phyloP scores from a whole-genome alignment of 306 rosid genomes.

The Geum urbanum region DNA sequence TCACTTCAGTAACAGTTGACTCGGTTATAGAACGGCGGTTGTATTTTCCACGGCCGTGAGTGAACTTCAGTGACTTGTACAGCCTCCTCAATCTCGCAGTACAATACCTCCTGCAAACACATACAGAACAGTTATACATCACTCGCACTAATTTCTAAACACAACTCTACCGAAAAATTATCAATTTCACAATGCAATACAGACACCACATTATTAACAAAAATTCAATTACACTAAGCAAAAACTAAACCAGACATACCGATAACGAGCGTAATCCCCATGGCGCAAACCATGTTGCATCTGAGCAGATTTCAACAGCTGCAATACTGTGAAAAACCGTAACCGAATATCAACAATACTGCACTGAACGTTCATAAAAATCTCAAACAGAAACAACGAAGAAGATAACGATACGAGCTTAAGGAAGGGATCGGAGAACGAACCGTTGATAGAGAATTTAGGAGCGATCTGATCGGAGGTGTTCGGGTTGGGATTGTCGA shows the following conservation, averaged over 20 bases:
- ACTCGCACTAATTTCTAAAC: not conserved
- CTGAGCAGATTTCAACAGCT: conserved; percentile 91
- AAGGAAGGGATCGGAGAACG: conserved; percentile 19
- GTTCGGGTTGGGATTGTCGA: conserved; percentile 52
- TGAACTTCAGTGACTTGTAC: conserved; percentile 87
- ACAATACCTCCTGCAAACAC: conserved; percentile 73
- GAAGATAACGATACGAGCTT: not conserved
- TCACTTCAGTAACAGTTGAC: conserved; percentile 77
- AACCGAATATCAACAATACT: not conserved
- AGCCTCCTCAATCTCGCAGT: conserved; percentile 90
- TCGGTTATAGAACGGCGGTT: conserved; percentile 61
- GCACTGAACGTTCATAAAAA: not conserved
- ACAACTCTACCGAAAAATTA: not conserved
- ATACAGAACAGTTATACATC: not conserved
- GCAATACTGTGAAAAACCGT: conserved; percentile 51
- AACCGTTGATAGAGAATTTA: conserved; percentile 82
- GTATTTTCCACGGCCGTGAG: conserved; percentile 97
- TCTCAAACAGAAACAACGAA: not conserved
- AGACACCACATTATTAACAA: not conserved
- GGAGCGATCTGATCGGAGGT: conserved; percentile 54
- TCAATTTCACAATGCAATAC: not conserved
- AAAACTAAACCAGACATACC: conserved; percentile 36
- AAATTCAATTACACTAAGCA: not conserved
- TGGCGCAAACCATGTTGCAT: conserved; percentile 96
- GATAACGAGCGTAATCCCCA: conserved; percentile 88